A percentile compares a stretch with the other conserved stretches of the same genome.
These are phyloP conservation scores for Phyllosticta ampelicida DNA, from an alignment of 2,329 filamentous ascomycete species.

Conservation along the genomic window DNA sequence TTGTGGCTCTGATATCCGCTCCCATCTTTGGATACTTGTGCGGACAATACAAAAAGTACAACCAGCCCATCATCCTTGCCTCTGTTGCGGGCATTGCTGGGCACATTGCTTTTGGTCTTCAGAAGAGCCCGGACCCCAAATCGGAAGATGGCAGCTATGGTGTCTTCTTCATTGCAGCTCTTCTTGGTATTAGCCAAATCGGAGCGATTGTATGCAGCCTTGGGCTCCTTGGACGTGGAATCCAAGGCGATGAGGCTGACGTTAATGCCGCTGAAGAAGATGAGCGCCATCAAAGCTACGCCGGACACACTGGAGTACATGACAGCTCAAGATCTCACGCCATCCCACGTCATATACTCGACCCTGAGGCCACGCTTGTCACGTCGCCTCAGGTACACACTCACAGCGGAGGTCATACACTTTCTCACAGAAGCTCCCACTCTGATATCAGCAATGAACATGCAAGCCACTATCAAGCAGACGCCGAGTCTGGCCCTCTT, in stretches of 20 bases:
- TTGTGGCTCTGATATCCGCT: conserved; percentile 73
- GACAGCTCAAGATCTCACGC: neutral
- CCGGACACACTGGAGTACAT: neutral
- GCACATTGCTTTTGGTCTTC: conserved; percentile 64
- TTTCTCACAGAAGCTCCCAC: neutral
- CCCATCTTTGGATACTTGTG: conserved; percentile 80
- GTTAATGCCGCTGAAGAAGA: conserved; percentile 9
- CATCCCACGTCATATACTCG: conserved; percentile 9
- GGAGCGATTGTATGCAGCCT: conserved; percentile 93
- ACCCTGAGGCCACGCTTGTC: neutral
- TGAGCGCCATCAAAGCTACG: neutral
- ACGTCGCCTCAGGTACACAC: conserved; percentile 20
- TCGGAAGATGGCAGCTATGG: conserved; percentile 55
- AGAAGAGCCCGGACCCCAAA: conserved; percentile 65
- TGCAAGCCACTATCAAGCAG: neutral
- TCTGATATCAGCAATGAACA: neutral
- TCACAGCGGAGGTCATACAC: conserved; percentile 17
- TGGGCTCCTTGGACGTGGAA: conserved; percentile 72
- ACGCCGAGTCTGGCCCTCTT: conserved; percentile 10
- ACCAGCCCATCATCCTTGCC: conserved; percentile 63
- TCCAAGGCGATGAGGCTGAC: conserved; percentile 43
- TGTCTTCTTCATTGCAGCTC: conserved; percentile 65
- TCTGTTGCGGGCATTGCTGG: conserved; percentile 65
- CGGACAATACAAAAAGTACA: conserved; percentile 50
- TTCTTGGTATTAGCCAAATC: conserved; percentile 89